Base-by-base conservation (phyloP, 345 rosid genomes). In the Clausena lansium region DNA sequence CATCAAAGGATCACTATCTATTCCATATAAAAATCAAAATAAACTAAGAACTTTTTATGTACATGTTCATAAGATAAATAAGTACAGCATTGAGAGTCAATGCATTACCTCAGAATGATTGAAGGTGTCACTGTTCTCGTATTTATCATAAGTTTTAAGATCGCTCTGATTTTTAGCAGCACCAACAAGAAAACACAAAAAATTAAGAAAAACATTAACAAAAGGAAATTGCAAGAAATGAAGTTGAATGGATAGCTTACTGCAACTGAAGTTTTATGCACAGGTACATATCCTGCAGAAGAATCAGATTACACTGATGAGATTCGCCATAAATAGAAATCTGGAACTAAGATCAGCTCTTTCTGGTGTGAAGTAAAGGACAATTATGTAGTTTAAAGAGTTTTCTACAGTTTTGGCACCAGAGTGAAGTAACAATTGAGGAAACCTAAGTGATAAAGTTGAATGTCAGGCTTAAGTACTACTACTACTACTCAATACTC, bases 241-340 rank as follows among this genome's bases (percentile, higher is more conserved):
- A 59, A 74, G 61, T 62, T 33, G 45, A 66, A 80, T 72, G 38
- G 71, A 80, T 76, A 38, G 68, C 98, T 86, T 81, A 94, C 98
- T 27, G 90, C 64, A 81, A 74, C 76, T 0, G 91, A 79, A 75
- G 79, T 70, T 36, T 76, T 83, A 41, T 85, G 93, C 32, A 84
- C 87, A 76, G 92, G 81, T 76, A 82, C 83, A 62, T 79, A 83
- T 81, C 89, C 98, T 94, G 86, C 78, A 63, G 74, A 79, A 57
- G 67, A 60, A 59, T 58, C 62, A 81, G 73, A 77, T 75, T 20
- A 24, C 9, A 39, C 20, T 27, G 69, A 39, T 55, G 58, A 47
- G 28, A 28, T 22, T 35, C 38, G 5, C 38, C 9, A 58, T 41
- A 45, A 15, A 54, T 7, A 3, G 9, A 67, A 64, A 24, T 71